Evolutionary conservation across 257 asterid genomes (phyloP), one percentile per base, ranked within the genome.

Genomic region (Anisodus tanguticus): DNA sequence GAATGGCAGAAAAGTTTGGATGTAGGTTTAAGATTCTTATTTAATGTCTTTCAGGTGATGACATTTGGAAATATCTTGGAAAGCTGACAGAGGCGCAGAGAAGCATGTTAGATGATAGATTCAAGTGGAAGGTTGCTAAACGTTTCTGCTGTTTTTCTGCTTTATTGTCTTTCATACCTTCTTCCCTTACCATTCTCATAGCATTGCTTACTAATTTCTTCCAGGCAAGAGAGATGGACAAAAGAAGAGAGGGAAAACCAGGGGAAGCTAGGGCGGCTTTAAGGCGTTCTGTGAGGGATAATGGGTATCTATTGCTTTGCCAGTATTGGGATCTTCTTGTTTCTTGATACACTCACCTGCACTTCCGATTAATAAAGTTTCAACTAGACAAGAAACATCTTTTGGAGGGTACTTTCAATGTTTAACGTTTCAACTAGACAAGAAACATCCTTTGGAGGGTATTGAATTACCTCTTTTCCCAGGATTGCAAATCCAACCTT

Each of bases 151-250:
- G 8, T 69, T 64, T 51, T 69, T 80, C 62, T 26, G n/a, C 69
- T 72, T 31, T 31, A 16, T 12, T 26, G 11, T 55, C 45, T 84
- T 76, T 39, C 79, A 47, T 69, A 54, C 17, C 22, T 22, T 49
- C 66, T 77, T 31, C 16, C 22, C 82, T 77, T 31, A 7, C 66
- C 82, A 53, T 77, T 53, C 82, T 77, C 63, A 77, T 19, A 77
- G 43, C 45, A 2, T 31, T 77, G 26, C 12, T 62, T 31, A 39
- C 69, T 68, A 84, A 51, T 13, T 59, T 19, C 77, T 88, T 49
- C 82, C 91, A 97, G 99, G 99, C 98, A 69, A 95, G 98, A 43
- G 99, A 97, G 90, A 97, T 97, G 99, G 98, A 97, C 80, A 97
- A 93, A 87, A 91, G 94, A 85, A 97, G 90, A 88, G 99, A 97